Evolutionary conservation across 202 grass and related monocot genomes (phyloP).

Genomic region (Digitaria exilis): DNA sequence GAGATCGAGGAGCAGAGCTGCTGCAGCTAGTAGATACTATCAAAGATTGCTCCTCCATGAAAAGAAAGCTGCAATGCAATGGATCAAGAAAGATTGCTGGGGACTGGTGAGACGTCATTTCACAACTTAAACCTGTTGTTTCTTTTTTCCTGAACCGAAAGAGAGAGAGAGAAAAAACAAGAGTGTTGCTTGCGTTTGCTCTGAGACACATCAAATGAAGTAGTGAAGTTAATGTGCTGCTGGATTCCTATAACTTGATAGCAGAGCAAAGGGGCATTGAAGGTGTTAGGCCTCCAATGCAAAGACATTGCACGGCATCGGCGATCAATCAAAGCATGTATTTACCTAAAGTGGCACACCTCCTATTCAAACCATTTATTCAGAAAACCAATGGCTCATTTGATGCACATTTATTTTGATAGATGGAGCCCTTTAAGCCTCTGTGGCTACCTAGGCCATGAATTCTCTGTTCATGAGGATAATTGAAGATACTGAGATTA

Average conservation of each 20-base stretch:
- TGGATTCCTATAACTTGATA: slow-evolving; percentile 27
- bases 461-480: slow-evolving; percentile 23
- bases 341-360: slow-evolving; percentile 32
- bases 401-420: slow-evolving; percentile 41
- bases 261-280: slow-evolving; percentile 28
- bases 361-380: slow-evolving; percentile 29
- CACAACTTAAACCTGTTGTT: not conserved
- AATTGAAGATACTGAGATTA: slow-evolving; percentile 25
- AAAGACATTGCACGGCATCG: slow-evolving; percentile 13
- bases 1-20: not conserved
- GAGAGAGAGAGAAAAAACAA: not conserved
- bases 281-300: slow-evolving; percentile 14
- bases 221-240: slow-evolving; percentile 35
- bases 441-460: not conserved
- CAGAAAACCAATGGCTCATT: slow-evolving; percentile 27
- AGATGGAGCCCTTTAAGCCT: slow-evolving; percentile 23
- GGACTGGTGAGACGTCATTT: slow-evolving; percentile 34
- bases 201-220: slow-evolving; percentile 27
- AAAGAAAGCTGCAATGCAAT: slow-evolving; percentile 32
- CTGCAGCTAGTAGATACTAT: not conserved
- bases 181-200: too few species aligned
- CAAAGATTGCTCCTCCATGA: not conserved
- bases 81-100: slow-evolving; percentile 8
- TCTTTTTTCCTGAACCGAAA: not conserved
- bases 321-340: slow-evolving; percentile 12